phyloP scores from a whole-genome alignment of 1,139 yeast genomes.

The Protomyces gravidus region DNA sequence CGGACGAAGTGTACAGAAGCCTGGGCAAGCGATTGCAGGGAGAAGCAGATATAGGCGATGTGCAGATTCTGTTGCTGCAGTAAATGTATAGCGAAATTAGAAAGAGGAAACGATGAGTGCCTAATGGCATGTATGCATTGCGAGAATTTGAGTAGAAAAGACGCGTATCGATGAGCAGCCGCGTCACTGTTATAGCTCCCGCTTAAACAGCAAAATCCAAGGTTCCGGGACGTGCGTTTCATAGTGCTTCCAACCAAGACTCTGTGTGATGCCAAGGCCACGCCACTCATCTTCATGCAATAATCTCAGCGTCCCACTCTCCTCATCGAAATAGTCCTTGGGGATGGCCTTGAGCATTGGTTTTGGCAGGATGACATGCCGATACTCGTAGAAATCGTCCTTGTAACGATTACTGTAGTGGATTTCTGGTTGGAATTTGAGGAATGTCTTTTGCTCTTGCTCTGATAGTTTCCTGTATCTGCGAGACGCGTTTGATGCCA shows the following conservation, averaged over 20 bases:
- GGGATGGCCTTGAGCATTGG: conserved; percentile 94
- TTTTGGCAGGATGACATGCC: conserved; percentile 96
- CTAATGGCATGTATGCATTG: no score
- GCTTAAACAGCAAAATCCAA: conserved; percentile 82
- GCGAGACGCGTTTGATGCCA: neutral
- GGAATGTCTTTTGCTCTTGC: conserved; percentile 75
- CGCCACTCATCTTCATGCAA: conserved; percentile 97
- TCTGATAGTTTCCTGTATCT: conserved; percentile 53
- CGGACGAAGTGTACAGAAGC: neutral
- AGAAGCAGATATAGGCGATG: conserved; percentile 5
- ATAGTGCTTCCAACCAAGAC: conserved; percentile 96
- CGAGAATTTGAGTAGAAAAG: neutral
- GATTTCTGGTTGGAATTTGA: conserved; percentile 88
- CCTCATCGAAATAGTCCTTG: conserved; percentile 91
- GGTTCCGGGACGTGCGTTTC: conserved; percentile 99
- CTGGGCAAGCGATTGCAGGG: neutral
- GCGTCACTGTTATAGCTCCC: conserved; percentile 10
- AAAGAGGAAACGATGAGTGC: no score
- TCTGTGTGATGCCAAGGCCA: conserved; percentile 94
- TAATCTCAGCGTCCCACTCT: conserved; percentile 88
- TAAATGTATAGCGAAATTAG: no score
- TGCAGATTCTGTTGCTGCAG: conserved; percentile 7
- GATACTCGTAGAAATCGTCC: conserved; percentile 78
- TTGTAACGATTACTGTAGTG: conserved; percentile 89
- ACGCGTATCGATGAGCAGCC: neutral